phyloP scores from a whole-genome alignment of 2,329 filamentous ascomycete species.

The Fusarium chlamydosporum region DNA sequence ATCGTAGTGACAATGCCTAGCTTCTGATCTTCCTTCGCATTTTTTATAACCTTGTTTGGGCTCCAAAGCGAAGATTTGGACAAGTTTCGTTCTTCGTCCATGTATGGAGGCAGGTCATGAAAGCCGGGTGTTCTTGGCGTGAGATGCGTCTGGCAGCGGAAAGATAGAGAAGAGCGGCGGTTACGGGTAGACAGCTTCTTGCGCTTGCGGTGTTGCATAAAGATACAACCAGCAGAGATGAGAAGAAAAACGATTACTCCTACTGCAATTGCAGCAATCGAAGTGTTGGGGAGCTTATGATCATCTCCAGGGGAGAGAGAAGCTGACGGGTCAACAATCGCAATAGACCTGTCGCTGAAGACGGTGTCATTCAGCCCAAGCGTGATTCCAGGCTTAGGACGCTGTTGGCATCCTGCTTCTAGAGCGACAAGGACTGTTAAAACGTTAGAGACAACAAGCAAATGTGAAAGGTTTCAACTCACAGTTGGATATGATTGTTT shows the following conservation, averaged over 20 bases:
- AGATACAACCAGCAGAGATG: slow-evolving; percentile 57
- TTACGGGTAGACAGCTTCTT: slow-evolving; percentile 51
- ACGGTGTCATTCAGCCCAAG: slow-evolving; percentile 62
- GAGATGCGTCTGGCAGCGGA: slow-evolving; percentile 63
- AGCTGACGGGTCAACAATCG: slow-evolving; percentile 54
- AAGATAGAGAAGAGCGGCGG: slow-evolving; percentile 62
- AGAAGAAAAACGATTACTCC: slow-evolving; percentile 58
- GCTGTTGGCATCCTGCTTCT: slow-evolving; percentile 65
- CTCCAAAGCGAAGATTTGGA: no score
- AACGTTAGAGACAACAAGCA: slow-evolving; percentile 10
- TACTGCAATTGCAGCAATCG: slow-evolving; percentile 62
- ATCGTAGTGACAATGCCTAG: slow-evolving; percentile 40
- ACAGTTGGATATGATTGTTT: slow-evolving; percentile 66
- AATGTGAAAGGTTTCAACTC: no score
- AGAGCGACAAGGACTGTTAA: slow-evolving; percentile 64
- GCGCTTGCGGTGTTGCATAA: slow-evolving; percentile 63
- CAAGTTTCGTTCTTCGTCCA: slow-evolving; percentile 44
- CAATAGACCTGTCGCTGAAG: slow-evolving; percentile 56
- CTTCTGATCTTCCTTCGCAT: no score
- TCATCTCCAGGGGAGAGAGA: slow-evolving; percentile 19
- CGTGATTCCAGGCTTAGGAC: slow-evolving; percentile 56
- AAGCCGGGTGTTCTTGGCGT: slow-evolving; percentile 46
- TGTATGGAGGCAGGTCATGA: slow-evolving; percentile 28
- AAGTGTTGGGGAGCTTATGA: slow-evolving; percentile 55
- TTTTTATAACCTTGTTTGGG: no score